Percentiles rank a stretch among this genome's conserved stretches.
Conservation (phyloP, 257 asterid species). For the Solanum arcanum region DNA sequence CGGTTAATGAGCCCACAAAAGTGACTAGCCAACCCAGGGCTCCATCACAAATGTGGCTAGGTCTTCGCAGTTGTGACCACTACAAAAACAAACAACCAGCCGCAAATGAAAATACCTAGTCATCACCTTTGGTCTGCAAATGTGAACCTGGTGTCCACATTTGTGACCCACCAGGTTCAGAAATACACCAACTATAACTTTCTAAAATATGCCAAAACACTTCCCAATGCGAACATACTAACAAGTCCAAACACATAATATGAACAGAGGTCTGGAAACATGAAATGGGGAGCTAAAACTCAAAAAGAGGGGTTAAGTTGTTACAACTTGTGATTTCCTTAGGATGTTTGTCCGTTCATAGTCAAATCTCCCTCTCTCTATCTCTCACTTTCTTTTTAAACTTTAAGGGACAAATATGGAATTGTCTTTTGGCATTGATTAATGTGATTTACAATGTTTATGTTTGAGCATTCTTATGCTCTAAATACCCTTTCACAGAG, state of each 20-base stretch:
- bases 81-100: neutral
- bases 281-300: neutral
- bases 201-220: neutral
- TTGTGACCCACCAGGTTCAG: neutral
- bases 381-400: neutral
- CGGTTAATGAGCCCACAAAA: neutral
- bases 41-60: neutral
- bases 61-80: neutral
- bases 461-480: neutral
- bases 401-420: neutral
- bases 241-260: neutral
- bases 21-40: neutral
- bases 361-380: neutral
- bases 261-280: neutral
- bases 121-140: neutral
- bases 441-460: neutral
- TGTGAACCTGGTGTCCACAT: neutral
- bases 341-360: neutral
- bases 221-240: neutral
- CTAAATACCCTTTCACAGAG: neutral
- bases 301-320: neutral
- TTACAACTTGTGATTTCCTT: neutral
- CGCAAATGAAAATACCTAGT: neutral
- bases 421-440: neutral
- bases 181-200: neutral